Evolutionary conservation across 129 eudicot species (phyloP).

Genomic region (Glebionis coronaria): DNA sequence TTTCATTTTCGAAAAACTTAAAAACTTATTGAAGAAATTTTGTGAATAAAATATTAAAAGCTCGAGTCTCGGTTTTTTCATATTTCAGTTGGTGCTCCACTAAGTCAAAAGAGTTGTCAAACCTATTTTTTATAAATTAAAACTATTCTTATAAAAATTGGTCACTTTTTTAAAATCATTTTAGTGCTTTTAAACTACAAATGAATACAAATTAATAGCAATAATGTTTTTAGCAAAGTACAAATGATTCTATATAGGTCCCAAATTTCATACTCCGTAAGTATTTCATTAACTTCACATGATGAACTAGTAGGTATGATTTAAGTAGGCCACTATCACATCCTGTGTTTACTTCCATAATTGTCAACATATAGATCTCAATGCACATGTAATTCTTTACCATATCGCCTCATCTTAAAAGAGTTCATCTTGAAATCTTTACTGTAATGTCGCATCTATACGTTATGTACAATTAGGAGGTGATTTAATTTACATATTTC

Average conservation of each 20-base stretch:
- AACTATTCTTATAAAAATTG: too few species aligned
- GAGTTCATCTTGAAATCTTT: background rate
- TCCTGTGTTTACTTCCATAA: conserved; percentile 34
- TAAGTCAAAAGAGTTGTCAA: too few species aligned
- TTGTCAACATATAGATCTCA: conserved; percentile 22
- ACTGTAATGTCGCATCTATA: conserved; percentile 4
- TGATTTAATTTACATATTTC: too few species aligned
- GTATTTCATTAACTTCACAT: conserved; percentile 28
- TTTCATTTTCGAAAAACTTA: too few species aligned
- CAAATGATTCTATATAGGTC: conserved; percentile 22
- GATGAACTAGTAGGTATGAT: conserved; percentile 26
- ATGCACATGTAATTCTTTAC: conserved; percentile 30
- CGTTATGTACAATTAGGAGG: background rate
- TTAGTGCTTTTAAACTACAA: conserved; percentile 8
- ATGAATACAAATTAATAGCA: conserved; percentile 8
- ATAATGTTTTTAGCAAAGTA: conserved; percentile 10
- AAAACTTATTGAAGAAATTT: too few species aligned
- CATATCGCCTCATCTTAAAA: conserved; percentile 12
- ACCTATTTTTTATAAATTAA: too few species aligned
- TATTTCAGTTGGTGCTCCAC: too few species aligned
- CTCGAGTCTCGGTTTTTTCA: too few species aligned
- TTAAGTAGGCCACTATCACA: conserved; percentile 38
- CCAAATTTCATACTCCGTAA: conserved; percentile 22
- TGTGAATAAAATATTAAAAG: too few species aligned
- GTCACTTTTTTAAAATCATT: conserved; percentile 9